These are phyloP conservation scores for Pseudoturritis turrita DNA, from an alignment of 345 rosid genomes.

Conservation along the genomic window DNA sequence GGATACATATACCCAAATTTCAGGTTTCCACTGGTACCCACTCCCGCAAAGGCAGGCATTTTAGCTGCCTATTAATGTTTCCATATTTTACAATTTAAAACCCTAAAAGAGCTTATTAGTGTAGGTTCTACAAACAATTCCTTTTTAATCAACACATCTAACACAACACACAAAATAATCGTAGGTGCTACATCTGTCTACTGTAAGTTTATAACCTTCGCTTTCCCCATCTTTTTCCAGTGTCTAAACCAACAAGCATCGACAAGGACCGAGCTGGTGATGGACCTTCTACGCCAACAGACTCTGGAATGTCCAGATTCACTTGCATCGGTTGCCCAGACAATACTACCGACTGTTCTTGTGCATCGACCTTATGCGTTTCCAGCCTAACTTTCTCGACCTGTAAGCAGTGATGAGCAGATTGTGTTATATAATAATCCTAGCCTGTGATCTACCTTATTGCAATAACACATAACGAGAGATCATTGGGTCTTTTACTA, in stretches of 20 bases:
- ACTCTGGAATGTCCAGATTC: constrained; percentile 84
- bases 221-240: constrained; percentile 50
- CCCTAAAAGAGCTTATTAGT: background rate
- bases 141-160: background rate
- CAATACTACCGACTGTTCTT: constrained; percentile 36
- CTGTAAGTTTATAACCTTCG: too few species aligned
- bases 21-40: background rate
- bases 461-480: constrained; percentile 1
- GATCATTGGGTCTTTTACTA: constrained; percentile 37
- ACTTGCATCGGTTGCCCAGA: constrained; percentile 41
- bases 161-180: background rate
- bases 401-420: constrained; percentile 36
- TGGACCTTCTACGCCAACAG: constrained; percentile 65
- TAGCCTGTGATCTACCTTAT: background rate
- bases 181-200: too few species aligned
- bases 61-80: background rate
- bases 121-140: background rate
- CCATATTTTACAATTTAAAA: background rate
- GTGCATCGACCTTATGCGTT: constrained; percentile 40
- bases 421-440: background rate
- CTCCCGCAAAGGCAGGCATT: too few species aligned
- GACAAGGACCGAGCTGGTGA: constrained; percentile 47
- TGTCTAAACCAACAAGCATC: constrained; percentile 53
- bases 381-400: constrained; percentile 62
- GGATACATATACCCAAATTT: background rate